Evolutionary conservation across 2,329 filamentous ascomycete species (phyloP), one percentile per base, ranked within the genome.

Genomic region (Chrysosporium queenslandicum): DNA sequence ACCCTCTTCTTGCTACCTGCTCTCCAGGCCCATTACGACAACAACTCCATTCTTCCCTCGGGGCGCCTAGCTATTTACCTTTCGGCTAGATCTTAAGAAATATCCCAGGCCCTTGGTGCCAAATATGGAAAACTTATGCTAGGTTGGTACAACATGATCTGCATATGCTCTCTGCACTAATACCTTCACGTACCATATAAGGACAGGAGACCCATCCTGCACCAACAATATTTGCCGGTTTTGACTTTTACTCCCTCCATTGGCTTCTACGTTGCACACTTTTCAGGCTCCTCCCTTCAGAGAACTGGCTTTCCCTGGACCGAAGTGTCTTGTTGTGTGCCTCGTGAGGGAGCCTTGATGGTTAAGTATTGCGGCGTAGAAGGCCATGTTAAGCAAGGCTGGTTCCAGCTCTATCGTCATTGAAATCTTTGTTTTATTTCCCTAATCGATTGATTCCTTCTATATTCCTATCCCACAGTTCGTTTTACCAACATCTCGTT

Each of bases 101-200:
- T 27, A 2, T 14, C 49, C 21, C 16, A 21, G 32, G 21, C 42
- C 30, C n/a, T 30, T 51, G 49, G 39, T 51, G 49, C 49, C 49
- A 51, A 51, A 36, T 51, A 51, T 51, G 49, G 49, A 45, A 45
- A 12, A 23, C 49, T 23, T 8, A 50, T 50, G 47, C 47, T 50
- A 50, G 49, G 49, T 29, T 30, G 49, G 29, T 45, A 37, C 30
- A 37, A 51, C 49, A 45, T 30, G 50, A 37, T 40, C 43, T 47
- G 16, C 36, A 47, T 45, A 45, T 45, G 39, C 40, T 29, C 23
- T 41, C 32, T 18, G 25, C 11, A 29, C 34, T 48, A 48, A 48
- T n/a, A 29, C 9, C 5, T 36, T 30, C 46, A 20, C 27, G 12
- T 12, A 14, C 23, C 29, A 37, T 51, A 45, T 51, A 50, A 42